phyloP scores from a whole-genome alignment of 2,329 filamentous ascomycete species.

The Trichophyton simii region DNA sequence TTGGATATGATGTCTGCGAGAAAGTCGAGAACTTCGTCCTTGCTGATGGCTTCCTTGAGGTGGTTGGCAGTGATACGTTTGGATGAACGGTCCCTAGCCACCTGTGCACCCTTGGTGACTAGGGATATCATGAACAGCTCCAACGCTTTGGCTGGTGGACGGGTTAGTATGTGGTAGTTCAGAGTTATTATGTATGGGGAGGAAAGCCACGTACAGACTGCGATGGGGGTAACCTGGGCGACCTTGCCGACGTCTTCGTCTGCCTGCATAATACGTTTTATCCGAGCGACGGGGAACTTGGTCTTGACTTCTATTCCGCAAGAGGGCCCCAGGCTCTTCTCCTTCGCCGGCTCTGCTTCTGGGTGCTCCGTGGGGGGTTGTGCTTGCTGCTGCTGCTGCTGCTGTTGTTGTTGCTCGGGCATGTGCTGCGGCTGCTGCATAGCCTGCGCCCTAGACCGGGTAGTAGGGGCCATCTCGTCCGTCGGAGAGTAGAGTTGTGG shows the following conservation, averaged over 20 bases:
- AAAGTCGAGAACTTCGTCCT: constrained; percentile 90
- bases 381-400: constrained; percentile 5
- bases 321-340: constrained; percentile 17
- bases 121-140: constrained; percentile 97
- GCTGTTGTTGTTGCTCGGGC: constrained; percentile 3
- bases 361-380: constrained; percentile 8
- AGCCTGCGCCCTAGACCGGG: constrained; percentile 24
- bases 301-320: constrained; percentile 68
- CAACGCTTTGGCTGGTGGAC: constrained; percentile 62
- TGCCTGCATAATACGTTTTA: constrained; percentile 98
- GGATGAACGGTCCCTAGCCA: constrained; percentile 68
- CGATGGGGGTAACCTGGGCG: constrained; percentile 90
- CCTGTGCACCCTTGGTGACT: constrained; percentile 73
- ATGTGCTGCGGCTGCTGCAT: constrained; percentile 12
- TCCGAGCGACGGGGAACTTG: constrained; percentile 91
- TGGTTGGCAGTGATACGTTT: constrained; percentile 84
- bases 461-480: constrained; percentile 33
- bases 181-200: not conserved
- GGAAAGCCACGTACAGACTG: constrained; percentile 51
- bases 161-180: not conserved
- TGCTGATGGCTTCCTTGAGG: constrained; percentile 79
- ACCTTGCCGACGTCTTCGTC: constrained; percentile 98
- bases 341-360: constrained; percentile 11
- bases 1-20: constrained; percentile 79
- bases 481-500: constrained; percentile 18